Percentiles rank a stretch among this genome's conserved stretches.
These are phyloP conservation scores for Litchi chinensis DNA, from an alignment of 345 rosid genomes.

Conservation along the genomic window DNA sequence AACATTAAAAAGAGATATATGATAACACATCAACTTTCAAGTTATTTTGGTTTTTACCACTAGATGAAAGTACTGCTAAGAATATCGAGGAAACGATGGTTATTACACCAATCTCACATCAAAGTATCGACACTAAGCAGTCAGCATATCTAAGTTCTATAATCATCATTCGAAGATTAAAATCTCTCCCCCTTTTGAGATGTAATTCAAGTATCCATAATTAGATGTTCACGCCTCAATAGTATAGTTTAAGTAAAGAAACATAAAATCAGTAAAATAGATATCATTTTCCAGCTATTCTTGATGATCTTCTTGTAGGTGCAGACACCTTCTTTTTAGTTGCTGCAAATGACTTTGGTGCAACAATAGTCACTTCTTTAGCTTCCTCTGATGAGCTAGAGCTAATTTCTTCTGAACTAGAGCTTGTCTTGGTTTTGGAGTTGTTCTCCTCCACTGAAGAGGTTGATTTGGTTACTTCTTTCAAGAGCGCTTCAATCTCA, in stretches of 20 bases:
- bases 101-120: neutral
- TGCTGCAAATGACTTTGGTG: neutral
- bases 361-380: neutral
- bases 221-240: neutral
- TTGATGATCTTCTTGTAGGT: neutral
- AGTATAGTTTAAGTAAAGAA: neutral
- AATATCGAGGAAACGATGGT: neutral
- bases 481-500: neutral
- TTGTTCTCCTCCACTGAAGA: neutral
- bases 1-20: no score
- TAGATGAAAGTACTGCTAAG: no score
- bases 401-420: neutral
- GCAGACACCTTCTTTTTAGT: neutral
- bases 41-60: no score
- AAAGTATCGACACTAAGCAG: neutral
- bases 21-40: no score
- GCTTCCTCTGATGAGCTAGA: neutral
- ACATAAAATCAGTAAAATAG: neutral
- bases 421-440: neutral
- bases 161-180: neutral
- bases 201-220: neutral
- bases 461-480: slow-evolving; percentile 6
- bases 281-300: neutral
- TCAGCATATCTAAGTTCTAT: neutral
- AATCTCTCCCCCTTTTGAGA: neutral